Base-by-base conservation (phyloP, 2,329 filamentous ascomycete species). In the Leptographium lundbergii region DNA sequence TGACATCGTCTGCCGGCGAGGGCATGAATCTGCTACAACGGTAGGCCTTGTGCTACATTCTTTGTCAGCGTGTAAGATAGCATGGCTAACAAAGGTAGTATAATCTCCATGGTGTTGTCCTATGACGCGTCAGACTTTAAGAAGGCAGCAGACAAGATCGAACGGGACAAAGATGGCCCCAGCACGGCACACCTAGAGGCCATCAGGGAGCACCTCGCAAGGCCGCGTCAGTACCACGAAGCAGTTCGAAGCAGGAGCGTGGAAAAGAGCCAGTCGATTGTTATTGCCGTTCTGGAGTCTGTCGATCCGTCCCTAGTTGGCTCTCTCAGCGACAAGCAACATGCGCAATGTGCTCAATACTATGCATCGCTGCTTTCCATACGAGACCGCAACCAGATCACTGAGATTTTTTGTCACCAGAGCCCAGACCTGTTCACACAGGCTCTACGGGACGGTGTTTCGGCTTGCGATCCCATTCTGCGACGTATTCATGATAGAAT, bases 11-110 rank as follows among this genome's bases (percentile, higher is more conserved):
- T 54, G 81, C 85, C 0, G 83, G 89, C 62, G 87, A 91, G 64
- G 88, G 88, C 54, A 89, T 89, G 86, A 94, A 91, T 67, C 69
- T 92, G 10, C 70, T 94, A 63, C 88, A 92, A 70, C 74, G 73
- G 75, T 77, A 6, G 14, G 56, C 17, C 3, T 22, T 27, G 36
- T 17, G 36, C 36, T 36, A 14, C 2, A 29, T 7, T 24, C 14
- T 54, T 11, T 45, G 0, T 4, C 45, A 22, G 53, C 61, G 65
- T 64, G 22, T 9, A 6, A 14, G 6, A 11, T 14, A 22, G 29
- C 14, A 11, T 24, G 4, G 14, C 47, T 57, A 24, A 52, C 56
- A 6, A 22, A 5, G 42, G 7, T 29, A 86, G 85, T 51, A 91
- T 94, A 62, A 84, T 92, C 25, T 87, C 83, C 0, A 80, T 87